phyloP scores from a whole-genome alignment of 129 eudicot genomes.

The Flaveria brownii region DNA sequence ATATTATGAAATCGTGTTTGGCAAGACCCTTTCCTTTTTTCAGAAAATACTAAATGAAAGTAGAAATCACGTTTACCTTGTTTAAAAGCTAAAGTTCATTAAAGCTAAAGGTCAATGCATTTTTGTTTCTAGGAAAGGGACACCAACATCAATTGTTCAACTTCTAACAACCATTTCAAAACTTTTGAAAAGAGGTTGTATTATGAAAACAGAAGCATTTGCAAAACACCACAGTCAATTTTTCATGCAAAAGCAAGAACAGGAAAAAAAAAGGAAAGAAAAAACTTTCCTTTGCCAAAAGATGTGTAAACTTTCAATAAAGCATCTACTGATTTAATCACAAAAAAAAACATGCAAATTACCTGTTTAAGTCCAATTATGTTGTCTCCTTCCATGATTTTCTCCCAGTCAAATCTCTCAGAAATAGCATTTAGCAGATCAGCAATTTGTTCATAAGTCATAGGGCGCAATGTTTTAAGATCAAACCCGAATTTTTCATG shows the following conservation, averaged over 20 bases:
- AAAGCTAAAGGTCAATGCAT: background rate
- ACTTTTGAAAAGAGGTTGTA: background rate
- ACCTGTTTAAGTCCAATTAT: constrained; percentile 99
- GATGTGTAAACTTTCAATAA: background rate
- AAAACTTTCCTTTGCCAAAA: background rate
- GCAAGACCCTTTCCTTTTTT: background rate
- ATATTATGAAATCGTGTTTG: background rate
- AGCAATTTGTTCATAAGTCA: constrained; percentile 88
- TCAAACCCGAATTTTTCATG: constrained; percentile 98
- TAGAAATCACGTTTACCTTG: background rate
- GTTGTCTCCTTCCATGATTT: constrained; percentile 88
- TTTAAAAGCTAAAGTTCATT: background rate
- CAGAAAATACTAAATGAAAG: background rate
- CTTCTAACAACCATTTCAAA: background rate
- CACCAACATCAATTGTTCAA: background rate
- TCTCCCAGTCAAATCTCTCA: constrained; percentile 99
- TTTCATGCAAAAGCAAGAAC: constrained; percentile 4
- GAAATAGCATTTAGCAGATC: constrained; percentile 85
- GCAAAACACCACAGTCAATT: background rate
- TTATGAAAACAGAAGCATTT: background rate
- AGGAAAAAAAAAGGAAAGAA: background rate
- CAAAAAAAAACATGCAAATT: constrained; percentile 1
- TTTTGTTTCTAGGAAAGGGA: background rate
- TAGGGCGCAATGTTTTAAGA: constrained; percentile 71
- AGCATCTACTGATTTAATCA: background rate